Conservation (phyloP, 371 early-diverging fungal species). For the Fennellomyces sp. region DNA sequence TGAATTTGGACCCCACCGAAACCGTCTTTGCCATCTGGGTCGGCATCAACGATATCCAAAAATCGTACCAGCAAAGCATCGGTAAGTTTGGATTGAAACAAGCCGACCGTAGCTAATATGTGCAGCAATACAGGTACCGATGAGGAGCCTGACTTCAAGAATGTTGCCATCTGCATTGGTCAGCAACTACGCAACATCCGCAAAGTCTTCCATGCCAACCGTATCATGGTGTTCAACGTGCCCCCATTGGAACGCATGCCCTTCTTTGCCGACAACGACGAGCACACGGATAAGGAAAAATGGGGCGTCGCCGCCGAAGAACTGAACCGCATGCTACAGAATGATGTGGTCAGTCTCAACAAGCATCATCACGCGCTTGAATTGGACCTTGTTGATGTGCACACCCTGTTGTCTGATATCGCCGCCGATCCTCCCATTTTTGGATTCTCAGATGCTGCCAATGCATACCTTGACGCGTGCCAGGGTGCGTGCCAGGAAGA, state of each 20-base stretch:
- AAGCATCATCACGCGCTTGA: constrained; percentile 38
- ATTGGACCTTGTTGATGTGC: constrained; percentile 36
- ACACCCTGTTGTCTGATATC: constrained; percentile 35
- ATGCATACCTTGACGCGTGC: constrained; percentile 34
- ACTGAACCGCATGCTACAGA: constrained; percentile 28
- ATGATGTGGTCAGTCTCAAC: constrained; percentile 37
- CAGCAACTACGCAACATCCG: constrained; percentile 34
- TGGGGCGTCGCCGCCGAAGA: constrained; percentile 28
- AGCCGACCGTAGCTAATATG: not conserved
- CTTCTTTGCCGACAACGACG: constrained; percentile 22
- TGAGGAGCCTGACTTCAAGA: constrained; percentile 20
- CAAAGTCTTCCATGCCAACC: constrained; percentile 29
- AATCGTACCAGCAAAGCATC: constrained; percentile 11
- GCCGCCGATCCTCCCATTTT: constrained; percentile 32
- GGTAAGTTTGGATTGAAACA: constrained; percentile 23
- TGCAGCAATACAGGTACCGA: constrained; percentile 1
- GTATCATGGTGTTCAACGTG: constrained; percentile 40
- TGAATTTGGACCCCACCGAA: constrained; percentile 35
- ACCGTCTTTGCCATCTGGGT: constrained; percentile 54
- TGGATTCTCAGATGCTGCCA: constrained; percentile 24
- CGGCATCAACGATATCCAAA: constrained; percentile 42
- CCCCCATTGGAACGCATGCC: constrained; percentile 46
- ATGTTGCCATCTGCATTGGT: constrained; percentile 29
- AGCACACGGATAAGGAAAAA: constrained; percentile 8
- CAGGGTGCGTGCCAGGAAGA: constrained; percentile 12